A percentile compares a stretch with the other conserved stretches of the same genome.
Evolutionary conservation across 192 early-diverging fungal genomes (phyloP).

Genomic region (Linnemannia elongata): DNA sequence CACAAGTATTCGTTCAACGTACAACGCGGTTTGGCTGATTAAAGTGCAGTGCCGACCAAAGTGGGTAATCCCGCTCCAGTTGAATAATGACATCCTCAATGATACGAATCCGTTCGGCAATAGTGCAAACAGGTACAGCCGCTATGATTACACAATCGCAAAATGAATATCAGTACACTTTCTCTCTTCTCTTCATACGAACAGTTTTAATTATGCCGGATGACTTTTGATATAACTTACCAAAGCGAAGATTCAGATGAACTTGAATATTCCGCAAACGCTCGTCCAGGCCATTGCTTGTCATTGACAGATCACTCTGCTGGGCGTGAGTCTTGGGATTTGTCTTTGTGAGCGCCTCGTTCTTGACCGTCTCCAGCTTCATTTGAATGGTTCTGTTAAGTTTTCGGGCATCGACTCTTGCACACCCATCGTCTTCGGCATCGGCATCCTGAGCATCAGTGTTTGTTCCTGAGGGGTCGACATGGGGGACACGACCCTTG

Average conservation of each 20-base stretch:
- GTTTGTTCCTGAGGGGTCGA: conserved; percentile 2
- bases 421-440: conserved; percentile 63
- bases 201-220: too few relatives aligned
- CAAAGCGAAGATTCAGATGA: conserved; percentile 79
- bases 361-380: conserved; percentile 78
- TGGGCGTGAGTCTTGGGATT: conserved; percentile 31
- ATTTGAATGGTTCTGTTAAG: conserved; percentile 85
- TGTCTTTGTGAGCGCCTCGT: conserved; percentile 62
- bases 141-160: conserved; percentile 25
- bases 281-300: conserved; percentile 62
- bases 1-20: background rate
- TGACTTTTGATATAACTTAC: conserved; percentile 35
- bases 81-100: conserved; percentile 84
- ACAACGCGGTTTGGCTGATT: conserved; percentile 76
- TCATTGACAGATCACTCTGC: conserved; percentile 50
- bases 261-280: conserved; percentile 80
- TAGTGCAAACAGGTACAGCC: conserved; percentile 53
- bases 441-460: conserved; percentile 13
- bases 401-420: conserved; percentile 79
- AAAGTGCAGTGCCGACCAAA: conserved; percentile 85
- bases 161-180: background rate
- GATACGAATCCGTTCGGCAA: conserved; percentile 73
- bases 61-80: conserved; percentile 81
- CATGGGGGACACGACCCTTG: conserved; percentile 27
- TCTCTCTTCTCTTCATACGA: background rate